Base-by-base conservation (phyloP, 2,329 filamentous ascomycete species). In the Pyricularia grisea region DNA sequence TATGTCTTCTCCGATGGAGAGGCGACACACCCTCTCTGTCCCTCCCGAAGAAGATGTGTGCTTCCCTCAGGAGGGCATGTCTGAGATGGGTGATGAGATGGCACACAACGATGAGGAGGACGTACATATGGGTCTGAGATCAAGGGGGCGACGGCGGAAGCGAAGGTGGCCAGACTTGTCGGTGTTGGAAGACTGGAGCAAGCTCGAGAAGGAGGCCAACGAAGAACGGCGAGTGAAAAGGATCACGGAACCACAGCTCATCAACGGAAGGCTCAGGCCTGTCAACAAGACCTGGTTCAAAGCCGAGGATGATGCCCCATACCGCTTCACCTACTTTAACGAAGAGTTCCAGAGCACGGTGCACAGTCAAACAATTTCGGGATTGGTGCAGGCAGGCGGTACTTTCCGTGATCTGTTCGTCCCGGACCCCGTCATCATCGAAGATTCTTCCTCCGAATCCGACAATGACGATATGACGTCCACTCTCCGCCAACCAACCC, bases 311-410 rank as follows among this genome's bases (percentile, higher is more conserved):
- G 94, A 97, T 72, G 88, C 90, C 0, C 95, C 95, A 0, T 98
- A 96, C 77, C 88, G 95, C 30, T 99, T 97, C 78, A 98, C 95
- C 0, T 99, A 99, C 78, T 99, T 99, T 84, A 98, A 98, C 78
- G 95, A 98, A 77, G 93, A 97, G 72, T 93, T 98, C 69, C 91
- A 93, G 74, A 96, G 92, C 78, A 99, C 95, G 0, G 96, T 99
- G 71, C 95, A 99, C 78, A 95, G 93, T 70, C 92, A 97, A 78
- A 95, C 91, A 0, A 97, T 99, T 69, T 97, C 93, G 2, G 95
- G 97, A 77, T 85, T 99, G 25, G 86, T 96, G 10, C 93, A 97
- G 73, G 90, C 92, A 0, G 95, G 93, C 6, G 87, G 90, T 70
- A 91, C 87, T 63, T 99, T 99, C 77, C 86, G 85, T 70, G 92